Conservation (phyloP, 495 filamentous ascomycete species). For the Filosporella fistucella region DNA sequence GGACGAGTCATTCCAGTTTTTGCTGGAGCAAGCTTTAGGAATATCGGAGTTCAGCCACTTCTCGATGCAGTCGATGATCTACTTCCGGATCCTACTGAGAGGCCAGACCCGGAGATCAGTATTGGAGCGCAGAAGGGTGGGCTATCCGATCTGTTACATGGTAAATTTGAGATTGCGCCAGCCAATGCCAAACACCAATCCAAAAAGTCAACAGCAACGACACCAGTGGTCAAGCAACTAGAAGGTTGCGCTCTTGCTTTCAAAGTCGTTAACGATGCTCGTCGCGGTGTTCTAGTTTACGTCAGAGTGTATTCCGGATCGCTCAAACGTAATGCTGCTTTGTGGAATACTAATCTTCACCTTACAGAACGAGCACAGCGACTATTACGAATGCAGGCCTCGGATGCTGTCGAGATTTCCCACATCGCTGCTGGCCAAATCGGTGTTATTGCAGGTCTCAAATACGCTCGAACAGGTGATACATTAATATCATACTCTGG, state of each 20-base stretch:
- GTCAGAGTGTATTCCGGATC: constrained; percentile 87
- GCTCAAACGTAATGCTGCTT: constrained; percentile 62
- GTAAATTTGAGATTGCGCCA: constrained; percentile 34
- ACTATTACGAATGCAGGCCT: constrained; percentile 88
- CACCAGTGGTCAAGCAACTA: constrained; percentile 47
- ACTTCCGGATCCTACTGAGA: constrained; percentile 76
- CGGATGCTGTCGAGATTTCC: constrained; percentile 78
- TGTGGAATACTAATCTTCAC: constrained; percentile 87
- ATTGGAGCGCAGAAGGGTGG: constrained; percentile 52
- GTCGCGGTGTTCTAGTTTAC: constrained; percentile 85
- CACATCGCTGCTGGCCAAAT: constrained; percentile 84
- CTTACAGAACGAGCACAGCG: constrained; percentile 76
- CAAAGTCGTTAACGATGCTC: constrained; percentile 89
- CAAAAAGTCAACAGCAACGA: constrained; percentile 8
- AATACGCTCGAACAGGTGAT: constrained; percentile 87
- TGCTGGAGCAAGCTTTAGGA: constrained; percentile 86
- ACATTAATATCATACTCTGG: constrained; percentile 75
- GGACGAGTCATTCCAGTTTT: constrained; percentile 78
- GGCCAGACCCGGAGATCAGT: constrained; percentile 72
- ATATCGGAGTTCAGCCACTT: constrained; percentile 91
- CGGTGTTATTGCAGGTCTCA: constrained; percentile 90
- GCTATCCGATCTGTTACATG: constrained; percentile 34
- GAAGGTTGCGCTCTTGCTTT: constrained; percentile 84
- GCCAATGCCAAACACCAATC: constrained; percentile 26
- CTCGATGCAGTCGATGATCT: constrained; percentile 84